Evolutionary conservation across 345 rosid genomes (phyloP), one percentile per base, ranked within the genome.

Genomic region (Moricandia moricandioides): DNA sequence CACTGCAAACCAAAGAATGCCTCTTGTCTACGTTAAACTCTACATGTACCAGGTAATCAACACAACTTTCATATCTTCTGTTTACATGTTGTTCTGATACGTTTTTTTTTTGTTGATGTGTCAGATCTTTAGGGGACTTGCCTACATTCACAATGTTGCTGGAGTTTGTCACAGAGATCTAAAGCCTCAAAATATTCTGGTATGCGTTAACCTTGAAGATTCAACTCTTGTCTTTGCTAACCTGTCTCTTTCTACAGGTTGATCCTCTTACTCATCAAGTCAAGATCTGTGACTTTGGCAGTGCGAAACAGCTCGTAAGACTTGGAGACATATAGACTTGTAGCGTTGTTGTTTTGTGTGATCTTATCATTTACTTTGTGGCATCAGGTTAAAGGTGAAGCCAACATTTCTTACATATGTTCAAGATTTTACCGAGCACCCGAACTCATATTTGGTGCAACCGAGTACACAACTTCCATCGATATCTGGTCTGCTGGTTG

Each of bases 101-200:
- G 27, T 31, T 43, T 16, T 16, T 8, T 71, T 26, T 12, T 59
- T n/a, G n/a, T n/a, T n/a, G n/a, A n/a, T n/a, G n/a, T n/a, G n/a
- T 3, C 82, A 91, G 97, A 91, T 91, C 57, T 88, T 91, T 67
- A 83, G 93, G 33, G 97, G 97, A 27, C 84, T 91, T 77, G 97
- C 95, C 0, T 91, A 91, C 63, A 85, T 88, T 73, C 97, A 91
- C 59, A 78, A 83, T 66, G 95, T 86, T 73, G 85, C 92, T 82
- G 88, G 93, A 52, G 93, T 91, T 73, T 91, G 97, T 66, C 97
- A 91, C 40, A 82, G 97, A 69, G 97, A 91, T 83, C 80, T 91
- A 78, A 91, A 91, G 86, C 97, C 97, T 30, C 97, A 91, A 83
- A 91, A 91, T 75, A 86, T 91, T 69, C 76, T 91, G 90, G 97